A percentile compares a stretch with the other conserved stretches of the same genome.
phyloP scores from a whole-genome alignment of 768 basidiomycete genomes.

The Suillus luteus region DNA sequence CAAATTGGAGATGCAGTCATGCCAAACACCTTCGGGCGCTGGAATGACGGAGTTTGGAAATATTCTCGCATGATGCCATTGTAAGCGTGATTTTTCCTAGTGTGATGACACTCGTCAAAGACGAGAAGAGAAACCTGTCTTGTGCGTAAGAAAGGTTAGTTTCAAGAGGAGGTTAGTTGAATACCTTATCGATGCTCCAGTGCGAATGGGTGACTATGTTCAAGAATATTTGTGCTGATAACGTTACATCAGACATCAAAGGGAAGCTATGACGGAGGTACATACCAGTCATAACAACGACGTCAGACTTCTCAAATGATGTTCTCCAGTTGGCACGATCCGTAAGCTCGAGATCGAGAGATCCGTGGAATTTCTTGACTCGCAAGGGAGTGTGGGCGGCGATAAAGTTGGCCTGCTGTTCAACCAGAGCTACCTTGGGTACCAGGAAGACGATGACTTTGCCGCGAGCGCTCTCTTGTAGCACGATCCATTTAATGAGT shows the following conservation, averaged over 20 bases:
- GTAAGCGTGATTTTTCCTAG: slow-evolving; percentile 56
- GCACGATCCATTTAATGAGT: slow-evolving; percentile 75
- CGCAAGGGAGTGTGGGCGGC: slow-evolving; percentile 62
- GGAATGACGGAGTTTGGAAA: slow-evolving; percentile 41
- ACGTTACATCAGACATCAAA: slow-evolving; percentile 4
- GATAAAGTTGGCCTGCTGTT: slow-evolving; percentile 77
- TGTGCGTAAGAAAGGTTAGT: slow-evolving; percentile 6
- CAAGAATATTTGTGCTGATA: slow-evolving; percentile 76
- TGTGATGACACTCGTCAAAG: slow-evolving; percentile 62
- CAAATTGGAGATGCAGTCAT: slow-evolving; percentile 92
- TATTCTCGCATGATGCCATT: slow-evolving; percentile 62
- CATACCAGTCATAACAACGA: slow-evolving; percentile 85
- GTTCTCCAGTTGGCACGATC: slow-evolving; percentile 66
- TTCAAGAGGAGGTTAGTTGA: background rate
- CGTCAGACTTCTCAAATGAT: slow-evolving; percentile 64
- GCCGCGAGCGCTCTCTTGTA: slow-evolving; percentile 47
- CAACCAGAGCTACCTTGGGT: slow-evolving; percentile 82
- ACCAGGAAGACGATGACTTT: slow-evolving; percentile 81
- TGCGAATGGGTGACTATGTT: slow-evolving; percentile 81
- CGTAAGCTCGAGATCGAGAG: slow-evolving; percentile 68
- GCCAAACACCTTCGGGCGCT: slow-evolving; percentile 85
- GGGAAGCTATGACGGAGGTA: slow-evolving; percentile 3
- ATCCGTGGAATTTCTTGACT: slow-evolving; percentile 70
- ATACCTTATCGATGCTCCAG: slow-evolving; percentile 68
- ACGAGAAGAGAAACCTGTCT: slow-evolving; percentile 55